Evolutionary conservation across 2,329 filamentous ascomycete genomes (phyloP).

Genomic region (Phialophora verrucosa): DNA sequence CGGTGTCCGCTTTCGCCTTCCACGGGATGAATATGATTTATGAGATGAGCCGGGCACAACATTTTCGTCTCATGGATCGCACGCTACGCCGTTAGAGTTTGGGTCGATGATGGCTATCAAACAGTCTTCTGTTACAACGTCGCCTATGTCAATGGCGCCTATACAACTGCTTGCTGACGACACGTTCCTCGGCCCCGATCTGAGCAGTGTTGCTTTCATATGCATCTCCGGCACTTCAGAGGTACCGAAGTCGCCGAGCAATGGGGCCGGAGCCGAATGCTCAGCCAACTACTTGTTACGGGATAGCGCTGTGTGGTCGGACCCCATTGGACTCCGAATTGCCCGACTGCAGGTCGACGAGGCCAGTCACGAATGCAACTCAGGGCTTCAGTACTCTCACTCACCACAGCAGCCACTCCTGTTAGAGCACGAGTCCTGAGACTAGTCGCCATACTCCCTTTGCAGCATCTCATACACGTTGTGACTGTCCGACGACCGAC

Average conservation of each 20-base stretch:
- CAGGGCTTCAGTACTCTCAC: not conserved
- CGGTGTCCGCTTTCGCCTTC: not conserved
- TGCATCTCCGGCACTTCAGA: not conserved
- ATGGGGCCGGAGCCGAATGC: not conserved
- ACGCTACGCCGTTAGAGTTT: not conserved
- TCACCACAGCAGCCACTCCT: not conserved
- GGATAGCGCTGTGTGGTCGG: not conserved
- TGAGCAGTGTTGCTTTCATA: not conserved
- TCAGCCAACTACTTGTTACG: conserved; percentile 6
- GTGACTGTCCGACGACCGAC: not conserved
- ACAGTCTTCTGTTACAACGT: not conserved
- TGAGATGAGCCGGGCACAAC: not conserved
- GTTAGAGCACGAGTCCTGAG: not conserved
- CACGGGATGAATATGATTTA: not conserved
- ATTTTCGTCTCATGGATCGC: not conserved
- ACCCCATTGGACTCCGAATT: not conserved
- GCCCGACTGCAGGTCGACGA: not conserved
- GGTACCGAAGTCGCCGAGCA: not conserved
- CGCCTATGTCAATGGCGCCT: too few species aligned
- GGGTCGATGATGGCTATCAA: not conserved
- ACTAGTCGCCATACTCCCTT: conserved; percentile 5
- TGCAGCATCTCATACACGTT: not conserved
- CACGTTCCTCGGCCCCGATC: not conserved
- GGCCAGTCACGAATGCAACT: not conserved
- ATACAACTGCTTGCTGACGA: not conserved